Evolutionary conservation across 768 basidiomycete species (phyloP).

Genomic region (Rhodotorula kratochvilovae): DNA sequence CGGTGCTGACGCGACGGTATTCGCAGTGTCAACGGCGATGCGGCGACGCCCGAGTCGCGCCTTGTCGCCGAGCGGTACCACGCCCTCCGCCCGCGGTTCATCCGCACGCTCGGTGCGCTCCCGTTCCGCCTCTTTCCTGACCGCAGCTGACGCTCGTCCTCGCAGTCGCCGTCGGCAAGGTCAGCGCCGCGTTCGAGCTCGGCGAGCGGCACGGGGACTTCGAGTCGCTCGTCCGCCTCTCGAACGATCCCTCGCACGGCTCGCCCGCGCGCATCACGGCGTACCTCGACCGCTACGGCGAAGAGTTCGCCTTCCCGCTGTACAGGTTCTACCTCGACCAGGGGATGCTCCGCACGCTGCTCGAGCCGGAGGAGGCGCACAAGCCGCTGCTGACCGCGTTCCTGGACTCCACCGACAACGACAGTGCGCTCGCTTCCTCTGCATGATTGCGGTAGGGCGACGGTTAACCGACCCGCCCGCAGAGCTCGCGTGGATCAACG

Average conservation of each 20-base stretch:
- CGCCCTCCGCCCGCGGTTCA: constrained; percentile 66
- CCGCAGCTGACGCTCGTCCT: background rate
- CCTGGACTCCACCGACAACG: constrained; percentile 60
- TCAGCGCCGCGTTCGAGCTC: constrained; percentile 67
- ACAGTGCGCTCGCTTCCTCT: constrained; percentile 54
- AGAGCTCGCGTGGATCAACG: constrained; percentile 70
- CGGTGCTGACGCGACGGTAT: background rate
- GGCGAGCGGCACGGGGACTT: constrained; percentile 87
- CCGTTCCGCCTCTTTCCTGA: background rate
- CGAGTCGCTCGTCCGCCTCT: constrained; percentile 73
- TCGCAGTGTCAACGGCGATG: constrained; percentile 39
- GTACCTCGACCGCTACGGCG: constrained; percentile 73
- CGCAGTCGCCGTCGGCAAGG: constrained; percentile 64
- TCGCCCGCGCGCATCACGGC: constrained; percentile 51
- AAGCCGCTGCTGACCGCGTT: constrained; percentile 65
- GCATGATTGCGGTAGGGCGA: too few species aligned
- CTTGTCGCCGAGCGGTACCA: constrained; percentile 65
- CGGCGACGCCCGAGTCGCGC: constrained; percentile 57
- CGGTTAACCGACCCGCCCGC: too few species aligned
- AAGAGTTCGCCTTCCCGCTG: constrained; percentile 62
- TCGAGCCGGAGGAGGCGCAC: constrained; percentile 67
- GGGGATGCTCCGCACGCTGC: constrained; percentile 70
- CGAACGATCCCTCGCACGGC: constrained; percentile 57
- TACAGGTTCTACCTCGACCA: background rate
- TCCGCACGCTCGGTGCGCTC: constrained; percentile 71